Conservation (phyloP, 2,329 filamentous ascomycete species). For the Scedosporium dehoogii region DNA sequence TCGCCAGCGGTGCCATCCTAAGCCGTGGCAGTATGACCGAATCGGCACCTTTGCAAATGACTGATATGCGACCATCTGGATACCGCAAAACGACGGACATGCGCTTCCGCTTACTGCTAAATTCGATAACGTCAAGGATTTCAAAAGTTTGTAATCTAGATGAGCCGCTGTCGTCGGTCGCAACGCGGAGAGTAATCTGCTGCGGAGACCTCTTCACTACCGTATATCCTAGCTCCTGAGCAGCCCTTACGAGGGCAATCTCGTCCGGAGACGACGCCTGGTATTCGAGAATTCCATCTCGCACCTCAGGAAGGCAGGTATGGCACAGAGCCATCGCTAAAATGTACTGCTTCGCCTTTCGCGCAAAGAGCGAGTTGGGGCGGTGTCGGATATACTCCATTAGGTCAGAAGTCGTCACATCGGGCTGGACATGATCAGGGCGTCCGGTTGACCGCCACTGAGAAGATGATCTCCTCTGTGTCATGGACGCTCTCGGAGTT, state of each 20-base stretch:
- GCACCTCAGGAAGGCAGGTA: conserved; percentile 76
- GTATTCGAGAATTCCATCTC: conserved; percentile 63
- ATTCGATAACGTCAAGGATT: conserved; percentile 80
- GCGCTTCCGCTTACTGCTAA: conserved; percentile 77
- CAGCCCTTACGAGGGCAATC: conserved; percentile 72
- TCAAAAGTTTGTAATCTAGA: conserved; percentile 57
- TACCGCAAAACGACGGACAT: conserved; percentile 88
- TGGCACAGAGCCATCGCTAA: conserved; percentile 81
- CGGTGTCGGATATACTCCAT: conserved; percentile 66
- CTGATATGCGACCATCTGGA: conserved; percentile 68
- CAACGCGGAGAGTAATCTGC: conserved; percentile 47
- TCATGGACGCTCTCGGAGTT: neutral
- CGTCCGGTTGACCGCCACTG: conserved; percentile 39
- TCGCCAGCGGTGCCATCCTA: conserved; percentile 61
- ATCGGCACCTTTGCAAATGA: conserved; percentile 88
- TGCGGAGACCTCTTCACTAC: conserved; percentile 65
- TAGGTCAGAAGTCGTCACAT: conserved; percentile 61
- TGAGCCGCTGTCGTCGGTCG: conserved; percentile 22
- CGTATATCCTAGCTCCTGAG: conserved; percentile 74
- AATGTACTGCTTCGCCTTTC: conserved; percentile 72
- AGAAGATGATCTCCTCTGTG: conserved; percentile 29
- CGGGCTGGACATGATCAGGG: conserved; percentile 40
- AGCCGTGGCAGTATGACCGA: conserved; percentile 71
- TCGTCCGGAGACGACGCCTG: conserved; percentile 90
- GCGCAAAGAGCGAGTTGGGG: conserved; percentile 67